Percentiles rank a stretch among this genome's conserved stretches.
Evolutionary conservation across 2,329 filamentous ascomycete species (phyloP).

Genomic region (Claviceps pusilla): DNA sequence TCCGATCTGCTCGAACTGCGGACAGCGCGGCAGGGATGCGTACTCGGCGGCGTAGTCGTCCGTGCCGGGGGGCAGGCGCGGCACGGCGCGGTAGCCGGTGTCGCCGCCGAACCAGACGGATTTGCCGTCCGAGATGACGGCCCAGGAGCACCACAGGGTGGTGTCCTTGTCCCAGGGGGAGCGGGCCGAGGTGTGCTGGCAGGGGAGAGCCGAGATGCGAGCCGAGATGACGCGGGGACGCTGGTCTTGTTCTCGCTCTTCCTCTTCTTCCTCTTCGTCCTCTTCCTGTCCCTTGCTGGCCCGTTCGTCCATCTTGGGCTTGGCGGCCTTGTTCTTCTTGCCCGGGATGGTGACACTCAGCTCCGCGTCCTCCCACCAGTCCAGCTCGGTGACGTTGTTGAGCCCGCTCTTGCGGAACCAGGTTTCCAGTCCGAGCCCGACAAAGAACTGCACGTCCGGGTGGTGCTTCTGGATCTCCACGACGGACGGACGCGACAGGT

Average conservation of each 20-base stretch:
- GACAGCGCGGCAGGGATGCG: constrained; percentile 54
- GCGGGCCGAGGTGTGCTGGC: constrained; percentile 67
- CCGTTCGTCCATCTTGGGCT: too few relatives aligned
- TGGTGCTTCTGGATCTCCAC: constrained; percentile 54
- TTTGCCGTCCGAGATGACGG: constrained; percentile 53
- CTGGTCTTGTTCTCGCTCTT: constrained; percentile 4
- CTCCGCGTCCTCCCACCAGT: constrained; percentile 85
- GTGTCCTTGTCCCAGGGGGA: constrained; percentile 52
- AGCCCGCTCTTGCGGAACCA: constrained; percentile 68
- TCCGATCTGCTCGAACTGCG: constrained; percentile 76
- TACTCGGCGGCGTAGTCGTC: constrained; percentile 62
- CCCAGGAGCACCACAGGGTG: constrained; percentile 85
- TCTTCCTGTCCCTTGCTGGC: not conserved
- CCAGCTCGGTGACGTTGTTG: constrained; percentile 67
- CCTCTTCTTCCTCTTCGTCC: constrained; percentile 7
- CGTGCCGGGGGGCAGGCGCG: constrained; percentile 38
- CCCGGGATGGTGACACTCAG: constrained; percentile 36
- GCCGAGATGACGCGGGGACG: constrained; percentile 42
- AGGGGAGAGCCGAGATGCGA: constrained; percentile 62
- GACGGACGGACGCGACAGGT: constrained; percentile 65
- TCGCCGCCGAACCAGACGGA: constrained; percentile 85
- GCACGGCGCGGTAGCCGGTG: constrained; percentile 76
- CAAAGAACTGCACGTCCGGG: constrained; percentile 75
- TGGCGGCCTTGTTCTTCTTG: too few relatives aligned
- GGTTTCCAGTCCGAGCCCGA: constrained; percentile 63